Evolutionary conservation across 345 rosid genomes (phyloP), one percentile per base, ranked within the genome.

Genomic region (Syzygium oleosum): DNA sequence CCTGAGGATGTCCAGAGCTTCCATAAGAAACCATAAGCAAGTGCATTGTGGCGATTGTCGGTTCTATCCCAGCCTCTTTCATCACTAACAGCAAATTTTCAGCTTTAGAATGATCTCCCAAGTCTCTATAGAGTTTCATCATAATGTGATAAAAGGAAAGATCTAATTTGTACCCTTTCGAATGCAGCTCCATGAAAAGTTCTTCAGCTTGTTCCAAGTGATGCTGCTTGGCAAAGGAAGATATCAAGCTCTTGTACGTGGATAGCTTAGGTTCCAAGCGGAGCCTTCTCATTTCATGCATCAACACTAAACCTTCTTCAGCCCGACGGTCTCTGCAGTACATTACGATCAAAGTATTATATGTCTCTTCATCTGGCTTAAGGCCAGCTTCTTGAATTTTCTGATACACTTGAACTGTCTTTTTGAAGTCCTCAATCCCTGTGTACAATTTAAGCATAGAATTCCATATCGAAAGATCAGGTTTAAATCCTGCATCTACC

Each of bases 21-120:
- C 99, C 94, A 93, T 97, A 95, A 56, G 98, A 95, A 63, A 95
- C 94, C 98, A 97, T 96, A 86, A 97, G 97, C 92, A 97, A 90
- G 92, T 97, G 99, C 99, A 96, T 95, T 88, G 99, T 96, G 80
- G 99, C 96, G 90, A 91, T 88, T 43, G 91, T 93, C 65, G 98
- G 98, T 86, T 94, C 98, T 56, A 96, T 91, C 87, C 99, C 99
- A 17, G 95, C 94, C 89, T 89, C 95, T 89, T 94, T 94, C 99
- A 97, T 97, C 94, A 92, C 88, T 87, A 90, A 85, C 55, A 96
- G 90, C 58, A 97, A 88, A 14, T 89, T 91, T 91, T 96, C 96
- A 86, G 98, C 96, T 93, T 96, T 96, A 53, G 94, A 86, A 92
- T 97, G 92, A 83, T 90, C 88, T 88, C 99, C 97, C 68, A 94